A percentile compares a stretch with the other conserved stretches of the same genome.
Evolutionary conservation across 2,329 filamentous ascomycete species (phyloP).

Genomic region (Arthrocladium fulminans): DNA sequence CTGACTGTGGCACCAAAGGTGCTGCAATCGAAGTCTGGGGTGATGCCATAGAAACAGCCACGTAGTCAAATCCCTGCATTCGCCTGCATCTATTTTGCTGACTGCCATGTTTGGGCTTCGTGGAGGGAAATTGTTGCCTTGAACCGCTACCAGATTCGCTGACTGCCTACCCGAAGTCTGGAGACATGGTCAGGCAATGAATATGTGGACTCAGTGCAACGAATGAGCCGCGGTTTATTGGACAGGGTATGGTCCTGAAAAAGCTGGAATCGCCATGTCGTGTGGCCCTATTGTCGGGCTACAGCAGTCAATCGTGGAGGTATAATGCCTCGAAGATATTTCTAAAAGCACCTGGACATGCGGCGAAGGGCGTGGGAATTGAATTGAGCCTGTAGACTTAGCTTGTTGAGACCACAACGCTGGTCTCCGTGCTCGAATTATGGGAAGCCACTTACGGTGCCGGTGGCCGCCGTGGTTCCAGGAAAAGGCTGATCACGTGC

Average conservation of each 20-base stretch:
- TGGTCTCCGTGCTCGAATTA: slow-evolving; percentile 31
- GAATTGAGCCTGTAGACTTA: slow-evolving; percentile 35
- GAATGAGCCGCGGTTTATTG: slow-evolving; percentile 13
- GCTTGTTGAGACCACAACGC: slow-evolving; percentile 28
- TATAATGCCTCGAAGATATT: slow-evolving; percentile 18
- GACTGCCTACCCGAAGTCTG: slow-evolving; percentile 8
- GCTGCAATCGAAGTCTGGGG: slow-evolving; percentile 33
- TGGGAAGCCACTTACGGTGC: slow-evolving; percentile 26
- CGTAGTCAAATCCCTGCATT: slow-evolving; percentile 38
- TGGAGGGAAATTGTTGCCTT: slow-evolving; percentile 3
- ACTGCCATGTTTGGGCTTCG: slow-evolving; percentile 24
- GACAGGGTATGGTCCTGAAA: background rate
- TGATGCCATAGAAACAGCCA: slow-evolving; percentile 39
- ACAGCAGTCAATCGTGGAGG: slow-evolving; percentile 25
- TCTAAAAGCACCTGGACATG: slow-evolving; percentile 21
- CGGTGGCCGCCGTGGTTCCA: slow-evolving; percentile 16
- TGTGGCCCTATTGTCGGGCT: slow-evolving; percentile 23
- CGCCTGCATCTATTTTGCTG: slow-evolving; percentile 27
- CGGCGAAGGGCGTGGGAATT: slow-evolving; percentile 20
- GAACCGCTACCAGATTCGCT: slow-evolving; percentile 3
- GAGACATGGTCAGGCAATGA: slow-evolving; percentile 22
- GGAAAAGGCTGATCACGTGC: background rate
- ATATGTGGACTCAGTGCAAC: slow-evolving; percentile 10
- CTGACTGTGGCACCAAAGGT: slow-evolving; percentile 32
- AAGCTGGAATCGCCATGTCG: slow-evolving; percentile 23